Conservation (phyloP, 352 stramenopile genomes). For the Phytophthora parvispora region DNA sequence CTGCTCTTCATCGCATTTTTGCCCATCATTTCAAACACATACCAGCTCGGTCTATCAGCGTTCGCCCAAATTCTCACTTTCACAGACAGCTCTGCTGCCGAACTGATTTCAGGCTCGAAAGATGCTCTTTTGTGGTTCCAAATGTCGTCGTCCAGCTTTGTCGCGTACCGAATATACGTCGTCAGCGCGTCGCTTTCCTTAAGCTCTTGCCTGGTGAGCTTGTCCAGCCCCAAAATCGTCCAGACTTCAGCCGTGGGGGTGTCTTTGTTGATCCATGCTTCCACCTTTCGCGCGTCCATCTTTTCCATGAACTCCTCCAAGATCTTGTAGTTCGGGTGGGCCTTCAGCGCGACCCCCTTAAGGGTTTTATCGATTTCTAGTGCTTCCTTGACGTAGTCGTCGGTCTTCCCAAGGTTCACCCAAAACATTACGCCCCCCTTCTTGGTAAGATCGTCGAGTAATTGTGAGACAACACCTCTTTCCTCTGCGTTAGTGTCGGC, state of each 20-base stretch:
- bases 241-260: constrained; percentile 7
- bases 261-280: constrained; percentile 4
- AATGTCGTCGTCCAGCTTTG: constrained; percentile 7
- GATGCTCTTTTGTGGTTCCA: not conserved
- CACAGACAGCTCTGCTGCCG: not conserved
- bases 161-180: constrained; percentile 4
- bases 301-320: constrained; percentile 4
- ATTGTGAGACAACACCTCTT: not conserved
- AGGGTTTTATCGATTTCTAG: constrained; percentile 2
- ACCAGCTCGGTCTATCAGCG: not conserved
- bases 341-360: not conserved
- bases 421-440: not conserved
- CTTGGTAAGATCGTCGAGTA: not conserved
- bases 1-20: not conserved
- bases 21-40: constrained; percentile 12
- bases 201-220: not conserved
- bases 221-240: not conserved
- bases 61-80: constrained; percentile 5
- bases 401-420: not conserved
- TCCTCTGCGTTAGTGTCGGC: constrained; percentile 1
- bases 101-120: constrained; percentile 1
- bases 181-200: not conserved
- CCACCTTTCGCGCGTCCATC: not conserved
- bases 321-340: constrained; percentile 4
- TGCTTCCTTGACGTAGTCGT: constrained; percentile 1